phyloP scores from a whole-genome alignment of 257 asterid genomes.

The Solanum dulcamara region DNA sequence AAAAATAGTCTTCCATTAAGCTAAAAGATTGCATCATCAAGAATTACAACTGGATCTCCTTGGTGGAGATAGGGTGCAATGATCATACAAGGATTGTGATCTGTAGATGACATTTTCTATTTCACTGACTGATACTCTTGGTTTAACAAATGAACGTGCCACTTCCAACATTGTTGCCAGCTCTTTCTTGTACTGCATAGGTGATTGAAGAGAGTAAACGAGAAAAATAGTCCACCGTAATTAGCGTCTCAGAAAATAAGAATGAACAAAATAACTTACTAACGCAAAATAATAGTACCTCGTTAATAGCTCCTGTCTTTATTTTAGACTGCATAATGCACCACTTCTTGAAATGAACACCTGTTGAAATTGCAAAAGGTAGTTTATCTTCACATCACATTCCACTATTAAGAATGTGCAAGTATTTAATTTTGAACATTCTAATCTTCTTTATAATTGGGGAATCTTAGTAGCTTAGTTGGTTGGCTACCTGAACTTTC shows the following conservation, averaged over 20 bases:
- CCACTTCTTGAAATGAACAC: conserved; percentile 90
- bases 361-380: conserved; percentile 19
- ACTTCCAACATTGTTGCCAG: conserved; percentile 59
- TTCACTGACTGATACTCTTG: conserved; percentile 26
- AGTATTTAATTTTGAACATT: neutral
- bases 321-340: conserved; percentile 83
- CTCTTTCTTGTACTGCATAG: conserved; percentile 69
- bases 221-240: neutral
- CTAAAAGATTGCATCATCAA: neutral
- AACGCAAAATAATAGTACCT: conserved; percentile 32
- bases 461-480: no score
- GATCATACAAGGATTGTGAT: neutral
- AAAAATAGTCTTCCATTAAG: neutral
- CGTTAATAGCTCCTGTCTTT: conserved; percentile 53
- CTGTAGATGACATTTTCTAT: conserved; percentile 5
- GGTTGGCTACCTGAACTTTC: no score
- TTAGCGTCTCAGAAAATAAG: neutral
- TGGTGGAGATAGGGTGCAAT: conserved; percentile 33
- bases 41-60: conserved; percentile 22
- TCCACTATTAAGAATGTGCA: neutral
- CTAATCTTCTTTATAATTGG: neutral
- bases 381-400: neutral
- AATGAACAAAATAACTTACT: neutral
- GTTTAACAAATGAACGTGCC: conserved; percentile 48
- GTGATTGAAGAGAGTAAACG: neutral